Evolutionary conservation across 2,329 filamentous ascomycete species (phyloP), one percentile per base, ranked within the genome.

Genomic region (Microsporum audouinii): DNA sequence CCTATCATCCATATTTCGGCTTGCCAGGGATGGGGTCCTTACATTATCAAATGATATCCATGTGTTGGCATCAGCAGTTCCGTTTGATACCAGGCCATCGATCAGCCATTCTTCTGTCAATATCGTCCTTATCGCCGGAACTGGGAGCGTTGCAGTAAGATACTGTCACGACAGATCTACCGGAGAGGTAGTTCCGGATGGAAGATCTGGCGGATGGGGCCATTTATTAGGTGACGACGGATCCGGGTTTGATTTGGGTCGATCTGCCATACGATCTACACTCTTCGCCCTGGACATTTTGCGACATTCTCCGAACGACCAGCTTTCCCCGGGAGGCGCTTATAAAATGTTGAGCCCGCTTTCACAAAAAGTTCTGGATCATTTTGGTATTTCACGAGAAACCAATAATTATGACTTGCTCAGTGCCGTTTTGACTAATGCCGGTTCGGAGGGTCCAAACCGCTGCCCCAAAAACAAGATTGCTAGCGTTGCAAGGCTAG

Each of bases 131-230:
- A 71, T 79, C 3, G 75, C 75, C 8, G 77, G 77, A 0, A 79
- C 77, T 0, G 76, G 77, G 0, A 76, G 74, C 7, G 69, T 78
- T 2, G 73, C 72, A n/a, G 77, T 77, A 69, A 69, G 69, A 17
- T 79, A 74, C 64, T 61, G 62, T 7, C 65, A 66, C n/a, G 59
- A 65, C 14, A 41, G 55, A 57, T 55, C 58, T 2, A 58, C 60
- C 0, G 33, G 45, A 7, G 60, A 57, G 31, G 69, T 72, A 38
- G 47, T 63, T 5, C 70, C 70, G 1, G 68, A 69, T 1, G 70
- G 69, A n/a, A 70, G 76, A 2, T 68, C 70, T 3, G 77, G 77
- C 1, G 77, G 77, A 10, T 78, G 77, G 77, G 76, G 77, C 2
- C 68, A 73, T 60, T 65, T 77, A 3, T 66, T 79, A 1, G 76